Base-by-base conservation (phyloP, 345 rosid species). In the Cardiospermum halicacabum region DNA sequence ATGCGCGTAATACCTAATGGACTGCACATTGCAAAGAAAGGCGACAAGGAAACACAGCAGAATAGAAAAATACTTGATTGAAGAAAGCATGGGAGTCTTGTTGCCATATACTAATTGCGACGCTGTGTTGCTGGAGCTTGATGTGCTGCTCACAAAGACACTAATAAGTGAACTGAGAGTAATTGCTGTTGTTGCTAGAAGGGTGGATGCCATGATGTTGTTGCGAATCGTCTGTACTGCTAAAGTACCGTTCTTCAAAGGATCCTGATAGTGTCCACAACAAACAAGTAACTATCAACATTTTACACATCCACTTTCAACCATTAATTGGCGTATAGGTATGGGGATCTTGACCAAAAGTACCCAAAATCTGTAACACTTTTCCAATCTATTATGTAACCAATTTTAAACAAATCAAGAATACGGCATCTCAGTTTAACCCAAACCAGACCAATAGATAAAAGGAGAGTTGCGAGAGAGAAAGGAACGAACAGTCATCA, bases 191-290 rank as follows among this genome's bases (percentile, higher is more conserved):
- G 92, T 93, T 48, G 96, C 97, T 74, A 90, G 75, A 59, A 90
- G 88, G 0, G 98, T 93, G 1, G 98, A 93, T 62, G 98, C 97
- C 98, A 93, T 93, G 56, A 93, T 90, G 80, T 90, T 93, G 84
- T 93, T 90, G 7, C 98, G 87, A 65, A 93, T 76, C 21, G 97
- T 93, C 69, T 93, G 98, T 37, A 93, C 92, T 7, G 91, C 87
- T 55, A 93, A 74, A 22, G 69, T 75, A n/a, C 98, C 98, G 32
- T 93, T 93, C 71, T 91, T 90, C 67, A 93, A 40, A 24, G 97
- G 96, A 59, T 93, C 97, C 98, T 90, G 86, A 57, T 68, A 62
- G 60, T 18, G n/a, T n/a, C n/a, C n/a, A 21, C 16, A 40, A 37
- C 8, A 25, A 67, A 45, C 39, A 61, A 1, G 36, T 3, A 36